A percentile compares a stretch with the other conserved stretches of the same genome.
Evolutionary conservation across 176 grass and related monocot species (phyloP).

Genomic region (Thalia dealbata): DNA sequence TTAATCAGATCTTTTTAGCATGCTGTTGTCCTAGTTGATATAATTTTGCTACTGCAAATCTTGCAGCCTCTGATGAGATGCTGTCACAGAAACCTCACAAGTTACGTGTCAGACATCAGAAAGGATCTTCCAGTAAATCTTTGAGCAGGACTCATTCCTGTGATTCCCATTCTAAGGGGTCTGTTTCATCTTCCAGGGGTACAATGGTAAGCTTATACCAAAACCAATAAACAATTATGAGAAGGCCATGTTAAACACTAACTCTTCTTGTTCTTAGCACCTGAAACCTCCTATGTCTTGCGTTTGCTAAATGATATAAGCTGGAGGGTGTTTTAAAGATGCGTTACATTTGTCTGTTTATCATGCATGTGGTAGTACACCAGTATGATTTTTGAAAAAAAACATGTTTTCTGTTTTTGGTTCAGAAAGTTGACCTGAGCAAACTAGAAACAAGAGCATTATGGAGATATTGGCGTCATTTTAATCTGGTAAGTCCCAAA

Average conservation of each 20-base stretch:
- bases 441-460: constrained; percentile 72
- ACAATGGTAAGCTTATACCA: constrained; percentile 29
- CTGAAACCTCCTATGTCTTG: background rate
- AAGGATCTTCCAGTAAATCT: constrained; percentile 48
- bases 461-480: constrained; percentile 82
- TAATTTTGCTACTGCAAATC: background rate
- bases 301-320: background rate
- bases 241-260: background rate
- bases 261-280: background rate
- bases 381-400: background rate
- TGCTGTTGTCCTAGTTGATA: background rate
- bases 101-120: constrained; percentile 48
- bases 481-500: constrained; percentile 51
- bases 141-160: constrained; percentile 52
- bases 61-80: constrained; percentile 43
- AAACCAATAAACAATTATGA: background rate
- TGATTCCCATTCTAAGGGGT: constrained; percentile 65
- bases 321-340: background rate
- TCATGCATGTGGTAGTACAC: constrained; percentile 1
- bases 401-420: background rate
- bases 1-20: background rate
- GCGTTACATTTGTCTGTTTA: background rate
- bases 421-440: constrained; percentile 82
- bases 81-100: constrained; percentile 51
- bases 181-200: constrained; percentile 44